A percentile compares a stretch with the other conserved stretches of the same genome.
These are phyloP conservation scores for Pterulicium gracile DNA, from an alignment of 1,284 basidiomycete genomes.

Conservation along the genomic window DNA sequence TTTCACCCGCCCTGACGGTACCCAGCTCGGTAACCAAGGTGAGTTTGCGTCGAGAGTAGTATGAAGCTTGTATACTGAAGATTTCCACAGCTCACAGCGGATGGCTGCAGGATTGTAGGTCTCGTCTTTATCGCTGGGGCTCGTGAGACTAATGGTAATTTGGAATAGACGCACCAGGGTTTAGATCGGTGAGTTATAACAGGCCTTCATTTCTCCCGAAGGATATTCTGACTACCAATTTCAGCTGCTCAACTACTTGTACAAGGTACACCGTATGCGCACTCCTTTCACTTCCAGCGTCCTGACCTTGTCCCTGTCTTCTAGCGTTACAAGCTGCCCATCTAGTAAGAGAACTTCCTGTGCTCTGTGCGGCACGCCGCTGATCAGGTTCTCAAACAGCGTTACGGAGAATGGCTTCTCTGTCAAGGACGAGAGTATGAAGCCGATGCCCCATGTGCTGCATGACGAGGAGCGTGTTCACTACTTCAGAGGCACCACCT, in stretches of 20 bases:
- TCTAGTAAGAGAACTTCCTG: conserved; percentile 41
- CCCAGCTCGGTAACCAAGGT: conserved; percentile 51
- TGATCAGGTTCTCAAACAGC: conserved; percentile 18
- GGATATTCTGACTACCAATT: no score
- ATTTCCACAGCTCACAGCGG: conserved; percentile 42
- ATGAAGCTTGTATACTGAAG: conserved; percentile 1
- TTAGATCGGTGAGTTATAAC: neutral
- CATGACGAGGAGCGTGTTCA: conserved; percentile 57
- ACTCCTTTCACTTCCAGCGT: conserved; percentile 4
- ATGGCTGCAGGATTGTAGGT: conserved; percentile 55
- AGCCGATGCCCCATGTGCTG: conserved; percentile 42
- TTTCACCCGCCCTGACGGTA: conserved; percentile 54
- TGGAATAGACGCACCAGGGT: neutral
- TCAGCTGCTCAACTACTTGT: conserved; percentile 59
- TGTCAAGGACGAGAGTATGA: conserved; percentile 51
- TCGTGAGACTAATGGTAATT: neutral
- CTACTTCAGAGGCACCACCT: conserved; percentile 58
- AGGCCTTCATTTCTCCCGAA: no score
- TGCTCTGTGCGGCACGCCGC: neutral
- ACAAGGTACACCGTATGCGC: conserved; percentile 32
- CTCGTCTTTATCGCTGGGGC: conserved; percentile 44
- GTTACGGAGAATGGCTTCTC: conserved; percentile 70
- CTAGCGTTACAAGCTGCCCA: conserved; percentile 53
- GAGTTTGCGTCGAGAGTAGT: neutral
- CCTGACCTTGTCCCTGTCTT: conserved; percentile 11